Evolutionary conservation across 2,329 filamentous ascomycete species (phyloP).

Genomic region (Teratosphaeria viscida): DNA sequence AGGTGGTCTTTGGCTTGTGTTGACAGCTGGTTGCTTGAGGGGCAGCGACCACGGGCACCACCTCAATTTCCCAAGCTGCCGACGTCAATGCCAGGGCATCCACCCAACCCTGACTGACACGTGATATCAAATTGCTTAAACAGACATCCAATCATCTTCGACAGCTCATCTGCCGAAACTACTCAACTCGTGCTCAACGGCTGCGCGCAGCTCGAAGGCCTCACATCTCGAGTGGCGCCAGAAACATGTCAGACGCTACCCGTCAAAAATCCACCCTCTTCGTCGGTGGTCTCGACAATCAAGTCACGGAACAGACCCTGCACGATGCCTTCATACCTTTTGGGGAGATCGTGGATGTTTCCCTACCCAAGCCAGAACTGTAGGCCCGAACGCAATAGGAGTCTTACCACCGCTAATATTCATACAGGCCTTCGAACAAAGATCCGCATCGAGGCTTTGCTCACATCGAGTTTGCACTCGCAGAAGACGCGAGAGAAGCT

Average conservation of each 20-base stretch:
- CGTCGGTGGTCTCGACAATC: constrained; percentile 75
- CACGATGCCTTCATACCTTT: constrained; percentile 93
- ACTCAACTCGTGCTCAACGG: neutral
- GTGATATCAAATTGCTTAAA: constrained; percentile 1
- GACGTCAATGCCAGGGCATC: neutral
- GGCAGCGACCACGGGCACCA: neutral
- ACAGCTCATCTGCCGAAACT: neutral
- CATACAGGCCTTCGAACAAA: constrained; percentile 49
- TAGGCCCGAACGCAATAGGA: constrained; percentile 20
- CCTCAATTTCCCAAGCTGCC: neutral
- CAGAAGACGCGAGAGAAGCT: constrained; percentile 79
- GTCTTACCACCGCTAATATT: neutral
- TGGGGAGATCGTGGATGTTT: constrained; percentile 86
- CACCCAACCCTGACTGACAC: neutral
- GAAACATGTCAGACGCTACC: constrained; percentile 64
- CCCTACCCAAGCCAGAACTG: constrained; percentile 76
- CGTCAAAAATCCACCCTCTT: constrained; percentile 79
- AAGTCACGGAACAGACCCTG: constrained; percentile 64
- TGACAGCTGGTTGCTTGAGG: neutral
- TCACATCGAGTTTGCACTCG: constrained; percentile 87
- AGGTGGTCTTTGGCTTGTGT: neutral
- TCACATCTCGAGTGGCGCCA: neutral
- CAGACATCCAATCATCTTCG: neutral
- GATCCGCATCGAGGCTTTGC: constrained; percentile 86
- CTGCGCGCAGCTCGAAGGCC: neutral